Percentiles rank a stretch among this genome's conserved stretches.
Conservation (phyloP, 2,329 filamentous ascomycete species). For the Akanthomyces dipterigenus region DNA sequence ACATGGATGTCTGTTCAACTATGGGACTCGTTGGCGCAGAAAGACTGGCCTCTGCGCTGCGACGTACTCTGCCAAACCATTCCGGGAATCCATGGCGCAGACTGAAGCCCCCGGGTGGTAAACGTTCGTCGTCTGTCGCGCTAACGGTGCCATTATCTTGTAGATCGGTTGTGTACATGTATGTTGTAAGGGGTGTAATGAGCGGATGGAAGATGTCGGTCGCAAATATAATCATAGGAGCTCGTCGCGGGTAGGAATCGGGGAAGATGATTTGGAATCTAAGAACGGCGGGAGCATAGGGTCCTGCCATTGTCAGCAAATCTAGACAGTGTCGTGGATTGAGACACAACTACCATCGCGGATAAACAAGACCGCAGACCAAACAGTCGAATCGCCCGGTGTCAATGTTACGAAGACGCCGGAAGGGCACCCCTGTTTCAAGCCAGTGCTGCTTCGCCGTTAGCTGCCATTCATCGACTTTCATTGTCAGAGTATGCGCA, state of each 20-base stretch:
- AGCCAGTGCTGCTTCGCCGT: slow-evolving; percentile 55
- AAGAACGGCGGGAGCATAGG: slow-evolving; percentile 79
- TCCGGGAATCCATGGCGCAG: slow-evolving; percentile 82
- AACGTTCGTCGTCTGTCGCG: slow-evolving; percentile 72
- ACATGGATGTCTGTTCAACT: background rate
- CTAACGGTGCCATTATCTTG: slow-evolving; percentile 72
- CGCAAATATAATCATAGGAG: slow-evolving; percentile 79
- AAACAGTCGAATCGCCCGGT: slow-evolving; percentile 71
- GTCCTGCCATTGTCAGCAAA: slow-evolving; percentile 48
- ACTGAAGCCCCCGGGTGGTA: slow-evolving; percentile 86
- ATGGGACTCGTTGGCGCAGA: slow-evolving; percentile 1
- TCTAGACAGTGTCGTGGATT: background rate
- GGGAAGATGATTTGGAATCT: slow-evolving; percentile 89
- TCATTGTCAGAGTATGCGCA: slow-evolving; percentile 24
- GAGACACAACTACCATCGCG: slow-evolving; percentile 59
- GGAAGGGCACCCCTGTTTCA: slow-evolving; percentile 75
- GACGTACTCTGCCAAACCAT: slow-evolving; percentile 67
- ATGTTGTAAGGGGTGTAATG: slow-evolving; percentile 87
- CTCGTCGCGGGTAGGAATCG: slow-evolving; percentile 66
- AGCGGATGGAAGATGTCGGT: slow-evolving; percentile 95
- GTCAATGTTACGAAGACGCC: slow-evolving; percentile 83
- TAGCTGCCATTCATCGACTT: background rate
- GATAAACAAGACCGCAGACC: slow-evolving; percentile 89
- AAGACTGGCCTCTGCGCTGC: slow-evolving; percentile 24
- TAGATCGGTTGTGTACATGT: slow-evolving; percentile 79